Conservation (phyloP, 441 rosid species). For the Gossypium schwendimanii region DNA sequence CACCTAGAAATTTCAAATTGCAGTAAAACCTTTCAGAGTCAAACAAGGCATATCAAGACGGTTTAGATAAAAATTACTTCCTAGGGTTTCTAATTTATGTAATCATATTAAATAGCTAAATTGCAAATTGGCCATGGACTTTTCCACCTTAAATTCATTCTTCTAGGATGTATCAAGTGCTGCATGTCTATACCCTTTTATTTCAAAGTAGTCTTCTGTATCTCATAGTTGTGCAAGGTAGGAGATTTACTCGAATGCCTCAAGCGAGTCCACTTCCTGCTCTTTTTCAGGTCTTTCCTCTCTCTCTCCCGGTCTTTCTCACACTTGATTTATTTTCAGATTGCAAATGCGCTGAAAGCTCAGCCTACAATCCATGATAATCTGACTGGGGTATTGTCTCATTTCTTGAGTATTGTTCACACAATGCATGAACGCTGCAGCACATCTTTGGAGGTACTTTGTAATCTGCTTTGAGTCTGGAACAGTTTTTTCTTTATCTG, state of each 20-base stretch:
- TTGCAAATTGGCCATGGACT: neutral
- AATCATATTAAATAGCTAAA: neutral
- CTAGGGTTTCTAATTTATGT: neutral
- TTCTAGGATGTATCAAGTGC: neutral
- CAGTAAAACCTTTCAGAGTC: neutral
- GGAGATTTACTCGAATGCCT: neutral
- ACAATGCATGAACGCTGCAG: slow-evolving; percentile 87
- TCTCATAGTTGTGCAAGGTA: neutral
- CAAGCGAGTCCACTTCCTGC: neutral
- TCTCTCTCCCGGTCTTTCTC: slow-evolving; percentile 8
- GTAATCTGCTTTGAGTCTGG: neutral
- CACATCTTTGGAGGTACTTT: slow-evolving; percentile 71
- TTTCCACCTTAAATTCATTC: neutral
- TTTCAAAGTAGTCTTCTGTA: neutral
- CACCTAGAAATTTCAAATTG: neutral
- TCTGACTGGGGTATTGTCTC: slow-evolving; percentile 48
- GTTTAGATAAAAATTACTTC: neutral
- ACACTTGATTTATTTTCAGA: slow-evolving; percentile 39
- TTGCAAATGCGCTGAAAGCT: slow-evolving; percentile 66
- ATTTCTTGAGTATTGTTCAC: slow-evolving; percentile 64
- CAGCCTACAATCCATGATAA: slow-evolving; percentile 52
- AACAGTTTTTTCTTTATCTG: neutral
- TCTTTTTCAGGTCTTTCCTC: neutral
- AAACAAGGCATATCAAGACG: neutral
- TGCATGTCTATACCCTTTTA: neutral